Conservation (phyloP, 1,284 basidiomycete genomes). For the Trametes polyzona region DNA sequence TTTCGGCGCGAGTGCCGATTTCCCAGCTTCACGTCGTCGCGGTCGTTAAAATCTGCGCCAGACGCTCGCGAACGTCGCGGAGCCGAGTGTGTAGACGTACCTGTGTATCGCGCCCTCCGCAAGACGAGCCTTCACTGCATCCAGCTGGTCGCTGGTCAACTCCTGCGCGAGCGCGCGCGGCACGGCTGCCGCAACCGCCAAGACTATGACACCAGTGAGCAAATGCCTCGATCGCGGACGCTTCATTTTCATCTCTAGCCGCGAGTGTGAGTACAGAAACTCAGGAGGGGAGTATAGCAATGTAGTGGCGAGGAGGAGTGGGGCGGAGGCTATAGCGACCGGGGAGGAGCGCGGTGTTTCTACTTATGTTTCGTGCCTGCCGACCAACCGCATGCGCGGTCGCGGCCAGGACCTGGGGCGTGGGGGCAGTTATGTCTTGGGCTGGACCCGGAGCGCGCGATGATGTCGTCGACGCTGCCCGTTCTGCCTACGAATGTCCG, state of each 20-base stretch:
- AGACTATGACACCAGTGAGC: constrained; percentile 5
- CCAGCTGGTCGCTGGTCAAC: constrained; percentile 40
- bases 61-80: too few relatives aligned
- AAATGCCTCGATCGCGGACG: not conserved
- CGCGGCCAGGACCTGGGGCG: constrained; percentile 8
- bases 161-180: constrained; percentile 28
- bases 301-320: not conserved
- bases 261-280: not conserved
- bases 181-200: constrained; percentile 2
- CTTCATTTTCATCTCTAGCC: not conserved
- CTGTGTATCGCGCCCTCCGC: constrained; percentile 52
- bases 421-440: constrained; percentile 12
- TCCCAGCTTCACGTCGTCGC: constrained; percentile 65
- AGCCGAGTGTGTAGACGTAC: constrained; percentile 35
- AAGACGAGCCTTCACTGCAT: constrained; percentile 45
- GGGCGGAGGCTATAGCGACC: too few relatives aligned
- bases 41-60: not conserved
- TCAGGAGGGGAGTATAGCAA: not conserved
- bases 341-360: not conserved
- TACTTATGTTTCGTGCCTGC: constrained; percentile 4
- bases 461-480: not conserved
- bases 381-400: not conserved
- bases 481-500: not conserved
- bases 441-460: not conserved
- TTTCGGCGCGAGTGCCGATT: constrained; percentile 76